Evolutionary conservation across 257 asterid genomes (phyloP).

Genomic region (Cordia subcordata): DNA sequence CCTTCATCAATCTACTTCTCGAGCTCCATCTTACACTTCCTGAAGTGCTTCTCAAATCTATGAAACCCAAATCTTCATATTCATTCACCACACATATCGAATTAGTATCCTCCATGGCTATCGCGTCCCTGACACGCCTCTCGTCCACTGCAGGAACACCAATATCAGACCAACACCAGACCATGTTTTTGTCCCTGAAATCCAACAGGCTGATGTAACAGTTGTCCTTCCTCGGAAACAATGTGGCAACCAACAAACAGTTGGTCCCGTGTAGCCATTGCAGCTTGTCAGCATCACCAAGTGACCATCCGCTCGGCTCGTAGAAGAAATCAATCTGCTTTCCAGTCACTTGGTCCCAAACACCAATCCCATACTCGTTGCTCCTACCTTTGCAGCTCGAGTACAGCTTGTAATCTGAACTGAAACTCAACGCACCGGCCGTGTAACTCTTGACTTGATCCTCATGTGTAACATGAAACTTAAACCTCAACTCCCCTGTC

Average conservation of each 20-base stretch:
- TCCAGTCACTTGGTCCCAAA: slow-evolving; percentile 86
- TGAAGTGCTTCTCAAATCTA: slow-evolving; percentile 63
- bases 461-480: slow-evolving; percentile 67
- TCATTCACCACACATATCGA: slow-evolving; percentile 85
- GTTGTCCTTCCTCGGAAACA: slow-evolving; percentile 83
- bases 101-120: slow-evolving; percentile 71
- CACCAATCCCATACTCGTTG: slow-evolving; percentile 86
- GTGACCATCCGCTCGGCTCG: slow-evolving; percentile 77
- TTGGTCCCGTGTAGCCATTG: slow-evolving; percentile 73
- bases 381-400: slow-evolving; percentile 89
- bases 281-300: slow-evolving; percentile 86
- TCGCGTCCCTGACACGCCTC: slow-evolving; percentile 79
- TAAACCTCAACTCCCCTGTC: slow-evolving; percentile 60
- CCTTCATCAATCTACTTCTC: slow-evolving; percentile 76
- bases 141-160: slow-evolving; percentile 52
- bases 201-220: slow-evolving; percentile 86
- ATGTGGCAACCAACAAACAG: slow-evolving; percentile 72
- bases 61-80: slow-evolving; percentile 83
- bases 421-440: slow-evolving; percentile 74
- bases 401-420: slow-evolving; percentile 64
- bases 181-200: slow-evolving; percentile 76
- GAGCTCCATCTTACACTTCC: slow-evolving; percentile 90
- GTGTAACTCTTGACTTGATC: slow-evolving; percentile 62
- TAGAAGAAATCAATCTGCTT: slow-evolving; percentile 80
- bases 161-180: slow-evolving; percentile 84